A percentile compares a stretch with the other conserved stretches of the same genome.
These are phyloP conservation scores for Trypanosoma mega DNA, from an alignment of 208 protist species.

Conservation along the genomic window DNA sequence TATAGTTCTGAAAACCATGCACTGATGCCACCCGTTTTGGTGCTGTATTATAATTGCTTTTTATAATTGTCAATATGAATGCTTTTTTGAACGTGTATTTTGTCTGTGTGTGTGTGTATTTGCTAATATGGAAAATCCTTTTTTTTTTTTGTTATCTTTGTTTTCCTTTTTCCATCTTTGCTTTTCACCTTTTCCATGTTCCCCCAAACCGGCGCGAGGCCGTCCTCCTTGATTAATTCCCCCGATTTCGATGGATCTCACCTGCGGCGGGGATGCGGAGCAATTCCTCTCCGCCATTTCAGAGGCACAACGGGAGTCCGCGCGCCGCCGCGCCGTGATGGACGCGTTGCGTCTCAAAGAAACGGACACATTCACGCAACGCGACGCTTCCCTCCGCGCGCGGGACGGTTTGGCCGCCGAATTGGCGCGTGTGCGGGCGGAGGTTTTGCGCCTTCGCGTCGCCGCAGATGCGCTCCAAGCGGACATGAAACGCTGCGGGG, in stretches of 20 bases:
- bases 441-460: slow-evolving; percentile 8
- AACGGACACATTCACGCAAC: not conserved
- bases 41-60: not conserved
- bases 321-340: slow-evolving; percentile 7
- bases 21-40: not conserved
- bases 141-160: not conserved
- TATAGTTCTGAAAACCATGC: not conserved
- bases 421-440: slow-evolving; percentile 9
- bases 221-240: no score
- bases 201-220: not conserved
- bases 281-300: slow-evolving; percentile 24
- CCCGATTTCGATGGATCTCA: no score
- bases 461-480: not conserved
- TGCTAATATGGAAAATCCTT: not conserved
- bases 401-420: slow-evolving; percentile 1
- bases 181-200: slow-evolving; percentile 11
- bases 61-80: no score
- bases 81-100: no score
- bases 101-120: not conserved
- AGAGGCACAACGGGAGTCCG: slow-evolving; percentile 20
- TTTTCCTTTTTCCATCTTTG: slow-evolving; percentile 16
- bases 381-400: not conserved
- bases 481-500: not conserved
- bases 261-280: slow-evolving; percentile 11
- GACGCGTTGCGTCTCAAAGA: slow-evolving; percentile 6